These are phyloP conservation scores for Ogataea haglerorum DNA, from an alignment of 805 yeast genomes.

Conservation along the genomic window DNA sequence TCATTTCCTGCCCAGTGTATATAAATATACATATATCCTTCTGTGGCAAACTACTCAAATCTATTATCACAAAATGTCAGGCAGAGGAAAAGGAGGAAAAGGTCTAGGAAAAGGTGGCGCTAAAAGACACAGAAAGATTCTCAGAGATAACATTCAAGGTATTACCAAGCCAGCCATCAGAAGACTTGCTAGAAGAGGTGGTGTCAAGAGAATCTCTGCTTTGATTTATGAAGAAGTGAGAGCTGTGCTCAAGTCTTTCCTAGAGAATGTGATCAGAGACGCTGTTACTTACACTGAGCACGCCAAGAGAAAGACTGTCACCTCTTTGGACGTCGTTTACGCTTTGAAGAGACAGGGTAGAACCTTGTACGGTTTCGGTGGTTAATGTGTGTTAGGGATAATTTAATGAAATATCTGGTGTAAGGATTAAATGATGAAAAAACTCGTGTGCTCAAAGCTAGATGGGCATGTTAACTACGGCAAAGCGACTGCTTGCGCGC, in stretches of 20 bases:
- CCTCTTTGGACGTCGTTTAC: slow-evolving; percentile 97
- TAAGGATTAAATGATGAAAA: slow-evolving; percentile 2
- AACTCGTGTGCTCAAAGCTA: too few relatives aligned
- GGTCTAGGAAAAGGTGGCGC: slow-evolving; percentile 99
- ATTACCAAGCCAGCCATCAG: slow-evolving; percentile 99
- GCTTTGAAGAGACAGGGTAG: slow-evolving; percentile 99
- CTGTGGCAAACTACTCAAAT: slow-evolving; percentile 2
- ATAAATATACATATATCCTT: slow-evolving; percentile 5
- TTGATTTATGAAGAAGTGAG: slow-evolving; percentile 98
- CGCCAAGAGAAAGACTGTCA: slow-evolving; percentile 99
- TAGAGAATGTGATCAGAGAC: slow-evolving; percentile 96
- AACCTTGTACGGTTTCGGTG: slow-evolving; percentile 99
- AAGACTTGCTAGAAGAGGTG: slow-evolving; percentile 99
- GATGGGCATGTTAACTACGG: too few relatives aligned
- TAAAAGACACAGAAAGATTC: slow-evolving; percentile 99
- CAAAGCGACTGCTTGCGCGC: too few relatives aligned
- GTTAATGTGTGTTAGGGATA: slow-evolving; percentile 44
- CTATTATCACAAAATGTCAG: slow-evolving; percentile 65
- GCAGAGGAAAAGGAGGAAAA: slow-evolving; percentile 99
- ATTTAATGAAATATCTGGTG: slow-evolving; percentile 11
- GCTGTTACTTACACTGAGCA: slow-evolving; percentile 99
- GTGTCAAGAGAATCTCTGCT: slow-evolving; percentile 99
- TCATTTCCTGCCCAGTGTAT: slow-evolving; percentile 1
- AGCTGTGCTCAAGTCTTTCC: slow-evolving; percentile 91
- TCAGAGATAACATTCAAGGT: slow-evolving; percentile 99